Base-by-base conservation (phyloP, 108 stramenopile genomes). In the Fragilaria radians region DNA sequence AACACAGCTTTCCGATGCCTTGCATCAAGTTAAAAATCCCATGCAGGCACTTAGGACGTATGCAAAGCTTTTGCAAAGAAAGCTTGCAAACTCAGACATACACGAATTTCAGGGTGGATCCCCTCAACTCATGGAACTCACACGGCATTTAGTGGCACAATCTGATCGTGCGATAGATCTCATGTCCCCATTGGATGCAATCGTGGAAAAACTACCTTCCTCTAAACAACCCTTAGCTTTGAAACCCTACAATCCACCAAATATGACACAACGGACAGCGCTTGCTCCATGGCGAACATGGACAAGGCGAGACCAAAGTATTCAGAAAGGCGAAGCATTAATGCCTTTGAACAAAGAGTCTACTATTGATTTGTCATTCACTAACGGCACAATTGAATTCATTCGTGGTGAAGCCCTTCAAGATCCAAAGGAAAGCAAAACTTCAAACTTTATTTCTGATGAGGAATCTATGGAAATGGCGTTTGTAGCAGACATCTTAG, bases 1-100 rank as follows among this genome's bases (percentile, higher is more conserved):
- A 30, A 54, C 74, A 21, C 71, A 83, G 3, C 66, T 93, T 53
- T 82, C 86, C 0, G 81, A 93, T 58, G 74, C 72, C 42, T 59
- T 93, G 32, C 91, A 93, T 69, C 91, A 93, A 62, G 77, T 93
- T n/a, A 93, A 89, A 70, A 89, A 87, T 71, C 91, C 91, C 0
- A 25, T 93, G 25, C 91, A 93, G 66, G 91, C 91, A 0, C 59
- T 93, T 46, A 53, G 88, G 48, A 89, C 91, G 4, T 93, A 79
- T 73, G 79, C 82, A 3, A 93, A 89, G 62, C 68, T 93, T 19
- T 54, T 93, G 51, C 86, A 88, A 54, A 73, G 83, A 30, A 73
- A 78, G 32, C 59, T 93, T 48, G 90, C 80, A 0, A 71, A 80
- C 46, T 62, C 66, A 9, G 53, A 72, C 22, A 23, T 11, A 34